Base-by-base conservation (phyloP, 1,284 basidiomycete genomes). In the Austroboletus novae-zelandiae region DNA sequence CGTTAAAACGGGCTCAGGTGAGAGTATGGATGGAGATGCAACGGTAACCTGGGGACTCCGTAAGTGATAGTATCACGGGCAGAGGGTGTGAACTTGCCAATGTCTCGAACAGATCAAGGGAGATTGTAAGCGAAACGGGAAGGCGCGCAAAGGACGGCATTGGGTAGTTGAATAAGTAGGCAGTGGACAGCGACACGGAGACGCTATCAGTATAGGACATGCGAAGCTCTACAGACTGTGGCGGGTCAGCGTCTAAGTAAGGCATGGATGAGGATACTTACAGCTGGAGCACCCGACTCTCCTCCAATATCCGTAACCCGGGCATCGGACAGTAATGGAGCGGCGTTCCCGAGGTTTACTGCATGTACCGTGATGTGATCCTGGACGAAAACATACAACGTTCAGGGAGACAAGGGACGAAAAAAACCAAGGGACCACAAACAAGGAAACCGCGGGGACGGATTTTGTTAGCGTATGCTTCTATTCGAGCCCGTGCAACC, bases 131-230 rank as follows among this genome's bases (percentile, higher is more conserved):
- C 20, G 86, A 88, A 46, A 92, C 80, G 5, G 89, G 89, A 35
- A 92, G 77, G 32, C 88, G 83, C 8, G 88, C 89, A 61, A 92
- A 92, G 5, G 83, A 83, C 2, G 84, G 69, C 68, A 84, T 81
- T 13, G 89, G 89, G 60, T 91, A 90, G 64, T 91, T 90, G 70
- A 91, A 88, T 23, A 91, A 71, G 59, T 89, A 86, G 20, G 88
- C 86, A 1, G 89, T 91, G 30, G 89, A 90, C 23, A 92, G 74
- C 1, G 89, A 88, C 34, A 91, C 69, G 3, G 89, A 90, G 40
- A 88, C 55, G 8, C 78, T 79, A 62, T 91, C 89, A 8, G 74
- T 76, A 61, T 92, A 92, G 27, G 74, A 73, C 60, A 88, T 73
- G 60, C 83, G 83, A 52, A 87, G 81, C 43, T 58, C 50, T 45